A percentile compares a stretch with the other conserved stretches of the same genome.
Conservation (phyloP, 331 rosid species). For the Rhamnella rubrinervis region DNA sequence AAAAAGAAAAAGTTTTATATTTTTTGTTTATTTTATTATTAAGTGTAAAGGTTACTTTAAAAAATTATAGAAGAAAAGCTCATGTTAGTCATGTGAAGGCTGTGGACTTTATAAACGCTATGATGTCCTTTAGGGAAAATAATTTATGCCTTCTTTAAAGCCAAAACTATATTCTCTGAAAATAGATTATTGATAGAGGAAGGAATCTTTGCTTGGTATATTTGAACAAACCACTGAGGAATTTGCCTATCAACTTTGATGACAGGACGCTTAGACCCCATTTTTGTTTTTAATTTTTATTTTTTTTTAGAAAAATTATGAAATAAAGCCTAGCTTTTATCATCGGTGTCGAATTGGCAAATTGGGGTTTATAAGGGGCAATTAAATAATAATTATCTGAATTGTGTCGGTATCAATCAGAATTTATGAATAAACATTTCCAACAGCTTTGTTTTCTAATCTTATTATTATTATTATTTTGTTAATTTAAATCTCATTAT, state of each 20-base stretch:
- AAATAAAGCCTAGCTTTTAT: neutral
- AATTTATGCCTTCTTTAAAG: neutral
- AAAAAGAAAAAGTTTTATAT: too few species aligned
- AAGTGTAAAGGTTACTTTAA: too few species aligned
- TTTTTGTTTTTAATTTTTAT: neutral
- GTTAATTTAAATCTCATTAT: neutral
- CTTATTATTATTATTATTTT: neutral
- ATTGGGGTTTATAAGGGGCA: slow-evolving; percentile 7
- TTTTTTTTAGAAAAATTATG: too few species aligned
- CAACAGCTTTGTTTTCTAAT: slow-evolving; percentile 8
- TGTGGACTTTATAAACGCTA: too few species aligned
- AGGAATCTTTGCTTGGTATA: neutral
- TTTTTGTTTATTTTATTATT: too few species aligned
- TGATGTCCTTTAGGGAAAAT: neutral
- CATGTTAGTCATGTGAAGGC: too few species aligned
- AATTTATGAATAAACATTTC: neutral
- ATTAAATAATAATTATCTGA: slow-evolving; percentile 1
- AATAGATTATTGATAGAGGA: neutral
- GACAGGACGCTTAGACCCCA: neutral
- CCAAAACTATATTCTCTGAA: neutral
- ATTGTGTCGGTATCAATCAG: slow-evolving; percentile 20
- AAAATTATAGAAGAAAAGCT: too few species aligned
- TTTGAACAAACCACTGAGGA: neutral
- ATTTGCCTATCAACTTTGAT: slow-evolving; percentile 21
- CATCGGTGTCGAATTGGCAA: slow-evolving; percentile 6